These are phyloP conservation scores for Coemansia sp. DNA, from an alignment of 192 early-diverging fungal species.

Conservation along the genomic window DNA sequence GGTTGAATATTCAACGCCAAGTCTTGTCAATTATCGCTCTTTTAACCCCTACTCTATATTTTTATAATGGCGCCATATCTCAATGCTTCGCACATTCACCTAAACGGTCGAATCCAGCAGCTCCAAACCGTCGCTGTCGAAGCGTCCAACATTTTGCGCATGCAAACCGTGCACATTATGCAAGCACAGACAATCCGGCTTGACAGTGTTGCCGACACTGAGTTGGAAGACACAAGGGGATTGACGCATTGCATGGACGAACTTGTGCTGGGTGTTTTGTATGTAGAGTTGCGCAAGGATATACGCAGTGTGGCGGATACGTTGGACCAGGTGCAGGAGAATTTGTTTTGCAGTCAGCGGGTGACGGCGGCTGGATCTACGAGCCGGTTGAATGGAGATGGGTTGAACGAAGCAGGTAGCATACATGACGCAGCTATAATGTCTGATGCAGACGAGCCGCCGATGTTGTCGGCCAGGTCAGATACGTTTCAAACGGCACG, in stretches of 20 bases:
- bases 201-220: conserved; percentile 34
- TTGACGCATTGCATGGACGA: conserved; percentile 32
- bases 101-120: conserved; percentile 23
- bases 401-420: too few relatives aligned
- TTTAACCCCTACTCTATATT: neutral
- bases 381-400: neutral
- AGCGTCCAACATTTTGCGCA: conserved; percentile 27
- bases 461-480: conserved; percentile 13
- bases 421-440: neutral
- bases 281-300: conserved; percentile 40
- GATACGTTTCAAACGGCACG: conserved; percentile 39
- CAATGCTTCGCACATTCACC: conserved; percentile 9
- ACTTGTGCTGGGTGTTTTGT: conserved; percentile 37
- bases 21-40: too few relatives aligned
- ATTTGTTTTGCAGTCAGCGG: conserved; percentile 18
- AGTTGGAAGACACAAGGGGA: conserved; percentile 20
- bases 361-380: conserved; percentile 2
- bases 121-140: conserved; percentile 43
- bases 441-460: conserved; percentile 5
- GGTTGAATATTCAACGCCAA: too few relatives aligned
- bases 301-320: conserved; percentile 27
- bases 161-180: conserved; percentile 25
- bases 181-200: conserved; percentile 39
- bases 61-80: neutral
- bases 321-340: conserved; percentile 26